Base-by-base conservation (phyloP, 345 rosid species). In the Erucastrum elatum region DNA sequence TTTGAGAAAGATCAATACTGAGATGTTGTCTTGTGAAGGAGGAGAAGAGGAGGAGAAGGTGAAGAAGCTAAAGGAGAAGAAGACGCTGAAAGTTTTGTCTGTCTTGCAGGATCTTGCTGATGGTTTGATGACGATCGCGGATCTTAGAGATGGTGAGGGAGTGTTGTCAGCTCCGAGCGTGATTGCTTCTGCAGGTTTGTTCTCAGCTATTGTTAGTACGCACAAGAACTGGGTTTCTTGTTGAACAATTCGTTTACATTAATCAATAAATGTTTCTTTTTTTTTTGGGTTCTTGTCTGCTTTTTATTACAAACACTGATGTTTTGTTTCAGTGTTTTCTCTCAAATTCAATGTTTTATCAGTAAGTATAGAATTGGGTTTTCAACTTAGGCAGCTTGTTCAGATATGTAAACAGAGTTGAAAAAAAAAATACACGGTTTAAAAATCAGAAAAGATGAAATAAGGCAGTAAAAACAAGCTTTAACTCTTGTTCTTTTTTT, bases 171-270 rank as follows among this genome's bases (percentile, higher is more conserved):
- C 78, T 61, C 90, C 96, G 8, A 79, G 81, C 49, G 35, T 85
- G 82, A 29, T 92, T 64, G 85, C 97, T 16, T 82, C 76, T 0
- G 97, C 98, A 0, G 97, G 98, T 58, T 89, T 92, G 72, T 70
- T 90, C 29, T 94, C 98, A 5, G 98, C 98, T 5, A 39, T 94
- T 29, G 82, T 94, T 39, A 92, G 97, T 82, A 90, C 97, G 37
- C 94, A 87, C 75, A 94, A 94, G 86, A 94, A 90, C 29, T 92
- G 98, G 98, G 75, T 86, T 2, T 91, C 97, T 82, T 90, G 97
- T 82, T 89, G 83, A 89, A 29, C n/a, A 11, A 11, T 64, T 37
- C 1, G 1, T 53, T 51, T 51, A 21, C 15, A n/a, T 44, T 7
- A 13, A 15, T 46, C 55, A 46, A 46, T 46, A 72, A 79, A 73